These are phyloP conservation scores for Puccinia hordei DNA, from an alignment of 1,284 basidiomycete genomes.

Conservation along the genomic window DNA sequence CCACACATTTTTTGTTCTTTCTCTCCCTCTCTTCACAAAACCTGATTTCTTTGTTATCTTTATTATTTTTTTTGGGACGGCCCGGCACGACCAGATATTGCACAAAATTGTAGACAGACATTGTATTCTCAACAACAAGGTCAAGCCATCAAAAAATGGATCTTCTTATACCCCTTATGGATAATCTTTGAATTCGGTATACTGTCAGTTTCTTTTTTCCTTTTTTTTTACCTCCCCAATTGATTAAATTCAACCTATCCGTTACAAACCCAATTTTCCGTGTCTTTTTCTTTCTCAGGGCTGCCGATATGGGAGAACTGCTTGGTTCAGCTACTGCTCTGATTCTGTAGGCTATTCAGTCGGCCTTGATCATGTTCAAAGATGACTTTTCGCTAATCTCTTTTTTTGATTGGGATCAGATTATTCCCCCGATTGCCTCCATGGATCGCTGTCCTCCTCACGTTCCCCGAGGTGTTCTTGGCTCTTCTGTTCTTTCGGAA, in stretches of 20 bases:
- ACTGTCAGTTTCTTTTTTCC: not conserved
- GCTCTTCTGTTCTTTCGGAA: constrained; percentile 45
- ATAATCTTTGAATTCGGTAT: constrained; percentile 30
- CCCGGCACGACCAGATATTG: constrained; percentile 11
- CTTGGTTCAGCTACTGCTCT: constrained; percentile 46
- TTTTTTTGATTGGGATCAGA: not conserved
- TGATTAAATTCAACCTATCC: too few relatives aligned
- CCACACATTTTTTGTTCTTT: not conserved
- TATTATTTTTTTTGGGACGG: not conserved
- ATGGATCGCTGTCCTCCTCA: constrained; percentile 24
- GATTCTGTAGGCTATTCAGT: constrained; percentile 10
- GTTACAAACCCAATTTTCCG: too few relatives aligned
- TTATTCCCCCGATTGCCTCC: constrained; percentile 39
- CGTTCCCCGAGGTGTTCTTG: constrained; percentile 43
- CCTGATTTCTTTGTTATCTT: not conserved
- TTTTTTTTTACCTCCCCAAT: too few relatives aligned
- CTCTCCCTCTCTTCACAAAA: not conserved
- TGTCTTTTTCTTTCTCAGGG: constrained; percentile 16
- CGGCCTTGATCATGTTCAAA: not conserved
- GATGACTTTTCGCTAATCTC: not conserved
- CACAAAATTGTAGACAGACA: constrained; percentile 38
- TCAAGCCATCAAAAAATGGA: not conserved
- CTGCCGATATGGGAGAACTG: constrained; percentile 47
- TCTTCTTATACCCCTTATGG: constrained; percentile 35
- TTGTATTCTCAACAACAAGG: constrained; percentile 7